Percentiles rank a stretch among this genome's conserved stretches.
Evolutionary conservation across 177 flowering plant species (phyloP).

Genomic region (Vitis hybrid): DNA sequence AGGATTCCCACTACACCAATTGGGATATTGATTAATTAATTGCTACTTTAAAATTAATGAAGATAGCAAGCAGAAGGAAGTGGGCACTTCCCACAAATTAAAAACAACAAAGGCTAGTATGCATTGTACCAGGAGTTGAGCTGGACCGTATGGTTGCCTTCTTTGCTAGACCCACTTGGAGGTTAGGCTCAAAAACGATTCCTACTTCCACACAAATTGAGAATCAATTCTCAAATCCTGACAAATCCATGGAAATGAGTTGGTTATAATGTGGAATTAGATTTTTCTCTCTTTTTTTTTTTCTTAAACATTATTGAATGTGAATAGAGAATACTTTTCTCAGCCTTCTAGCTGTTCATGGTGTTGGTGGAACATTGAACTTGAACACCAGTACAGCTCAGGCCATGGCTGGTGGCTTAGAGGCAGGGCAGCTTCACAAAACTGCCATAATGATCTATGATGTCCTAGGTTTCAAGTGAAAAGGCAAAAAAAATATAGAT

Average conservation of each 20-base stretch:
- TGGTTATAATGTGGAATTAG: slow-evolving; percentile 12
- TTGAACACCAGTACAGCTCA: too few species aligned
- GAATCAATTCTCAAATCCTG: background rate
- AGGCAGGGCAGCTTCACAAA: too few species aligned
- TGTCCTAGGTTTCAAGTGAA: too few species aligned
- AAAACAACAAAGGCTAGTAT: background rate
- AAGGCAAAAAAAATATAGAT: too few species aligned
- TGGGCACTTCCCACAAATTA: background rate
- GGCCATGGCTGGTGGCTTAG: too few species aligned
- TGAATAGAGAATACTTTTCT: background rate
- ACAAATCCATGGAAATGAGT: slow-evolving; percentile 12
- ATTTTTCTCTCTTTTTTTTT: background rate
- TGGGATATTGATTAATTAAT: slow-evolving; percentile 6
- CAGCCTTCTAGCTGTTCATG: too few species aligned
- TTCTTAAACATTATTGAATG: slow-evolving; percentile 6
- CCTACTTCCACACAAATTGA: background rate
- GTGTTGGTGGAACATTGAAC: too few species aligned
- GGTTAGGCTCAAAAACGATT: background rate
- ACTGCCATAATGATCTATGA: too few species aligned
- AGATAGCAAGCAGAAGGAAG: slow-evolving; percentile 14
- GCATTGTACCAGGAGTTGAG: background rate
- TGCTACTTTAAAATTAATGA: slow-evolving; percentile 1
- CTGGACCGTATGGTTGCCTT: background rate
- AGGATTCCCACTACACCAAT: slow-evolving; percentile 31
- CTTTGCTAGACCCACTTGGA: background rate